Percentiles rank a stretch among this genome's conserved stretches.
phyloP scores from a whole-genome alignment of 306 rosid genomes.

The Trifolium repens region DNA sequence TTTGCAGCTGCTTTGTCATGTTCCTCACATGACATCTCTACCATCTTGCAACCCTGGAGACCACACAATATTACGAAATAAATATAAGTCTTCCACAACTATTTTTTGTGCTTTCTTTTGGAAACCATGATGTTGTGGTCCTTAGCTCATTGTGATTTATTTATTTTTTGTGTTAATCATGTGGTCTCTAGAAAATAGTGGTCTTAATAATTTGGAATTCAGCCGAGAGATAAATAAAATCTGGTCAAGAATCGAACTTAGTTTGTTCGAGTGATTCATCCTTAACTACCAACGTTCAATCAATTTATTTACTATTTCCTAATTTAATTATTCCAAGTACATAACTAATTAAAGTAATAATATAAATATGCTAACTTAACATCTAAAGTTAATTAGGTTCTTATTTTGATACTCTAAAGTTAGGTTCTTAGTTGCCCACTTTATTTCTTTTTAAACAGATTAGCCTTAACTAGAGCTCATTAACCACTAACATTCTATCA shows the following conservation, averaged over 20 bases:
- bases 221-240: no score
- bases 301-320: not conserved
- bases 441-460: conserved; percentile 26
- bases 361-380: conserved; percentile 1
- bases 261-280: no score
- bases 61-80: not conserved
- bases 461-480: no score
- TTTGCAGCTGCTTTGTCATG: conserved; percentile 70
- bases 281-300: no score
- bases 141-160: not conserved
- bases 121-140: not conserved
- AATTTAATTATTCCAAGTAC: not conserved
- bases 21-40: conserved; percentile 66
- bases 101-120: conserved; percentile 14
- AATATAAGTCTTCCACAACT: not conserved
- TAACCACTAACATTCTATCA: no score
- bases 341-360: not conserved
- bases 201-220: no score
- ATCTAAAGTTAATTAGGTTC: not conserved
- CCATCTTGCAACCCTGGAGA: conserved; percentile 69
- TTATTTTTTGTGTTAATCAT: no score
- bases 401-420: not conserved
- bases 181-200: no score
- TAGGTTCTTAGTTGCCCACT: not conserved
- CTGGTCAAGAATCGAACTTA: no score